Conservation (phyloP, 78 protist species). For the Salpingoeca rosetta region DNA sequence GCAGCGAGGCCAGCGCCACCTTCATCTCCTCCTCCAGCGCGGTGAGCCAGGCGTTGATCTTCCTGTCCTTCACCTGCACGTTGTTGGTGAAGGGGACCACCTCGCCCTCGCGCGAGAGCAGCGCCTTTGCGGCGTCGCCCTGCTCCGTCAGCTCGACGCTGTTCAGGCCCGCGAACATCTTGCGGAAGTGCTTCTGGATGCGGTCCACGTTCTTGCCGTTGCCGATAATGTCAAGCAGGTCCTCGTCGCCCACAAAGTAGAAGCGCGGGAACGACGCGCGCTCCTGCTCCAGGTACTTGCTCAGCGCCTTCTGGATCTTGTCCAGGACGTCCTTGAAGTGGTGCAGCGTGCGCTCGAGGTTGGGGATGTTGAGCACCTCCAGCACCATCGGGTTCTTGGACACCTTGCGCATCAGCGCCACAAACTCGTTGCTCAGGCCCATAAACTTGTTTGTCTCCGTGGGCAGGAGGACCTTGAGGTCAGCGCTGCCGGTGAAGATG, state of each 20-base stretch:
- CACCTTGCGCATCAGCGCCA: constrained; percentile 68
- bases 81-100: constrained; percentile 53
- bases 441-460: constrained; percentile 64
- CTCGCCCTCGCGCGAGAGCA: constrained; percentile 79
- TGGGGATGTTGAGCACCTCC: constrained; percentile 62
- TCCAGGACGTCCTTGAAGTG: constrained; percentile 60
- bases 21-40: constrained; percentile 66
- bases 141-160: constrained; percentile 45
- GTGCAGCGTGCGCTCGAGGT: constrained; percentile 54
- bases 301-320: constrained; percentile 80
- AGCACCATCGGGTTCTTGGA: constrained; percentile 31
- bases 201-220: constrained; percentile 45
- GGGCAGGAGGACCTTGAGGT: constrained; percentile 81
- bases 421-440: constrained; percentile 69
- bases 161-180: constrained; percentile 93
- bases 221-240: constrained; percentile 96
- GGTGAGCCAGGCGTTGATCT: constrained; percentile 75
- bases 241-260: constrained; percentile 99
- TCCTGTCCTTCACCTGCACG: constrained; percentile 30
- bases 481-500: constrained; percentile 82
- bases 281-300: constrained; percentile 81
- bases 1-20: constrained; percentile 47
- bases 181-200: constrained; percentile 83
- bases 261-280: constrained; percentile 91
- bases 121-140: constrained; percentile 33